Conservation (phyloP, 2,329 filamentous ascomycete species). For the Pseudogymnoascus sp. region DNA sequence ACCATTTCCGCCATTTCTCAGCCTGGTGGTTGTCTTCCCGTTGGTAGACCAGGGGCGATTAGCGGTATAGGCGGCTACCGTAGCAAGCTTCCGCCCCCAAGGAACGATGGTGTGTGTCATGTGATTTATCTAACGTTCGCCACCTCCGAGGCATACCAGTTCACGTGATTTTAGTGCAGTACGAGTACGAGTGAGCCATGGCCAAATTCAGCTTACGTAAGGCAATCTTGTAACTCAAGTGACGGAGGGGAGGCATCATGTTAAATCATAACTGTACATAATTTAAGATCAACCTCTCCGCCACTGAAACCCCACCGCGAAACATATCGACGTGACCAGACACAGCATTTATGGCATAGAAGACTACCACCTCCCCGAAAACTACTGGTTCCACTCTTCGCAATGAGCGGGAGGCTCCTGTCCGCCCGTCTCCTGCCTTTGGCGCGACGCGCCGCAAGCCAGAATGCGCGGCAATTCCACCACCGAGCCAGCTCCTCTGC, state of each 20-base stretch:
- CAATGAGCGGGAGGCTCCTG: conserved; percentile 47
- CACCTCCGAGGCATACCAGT: not conserved
- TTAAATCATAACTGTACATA: conserved; percentile 15
- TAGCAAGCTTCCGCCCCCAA: not conserved
- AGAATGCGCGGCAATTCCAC: conserved; percentile 53
- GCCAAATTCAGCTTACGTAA: not conserved
- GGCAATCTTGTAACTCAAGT: conserved; percentile 1
- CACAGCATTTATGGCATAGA: conserved; percentile 16
- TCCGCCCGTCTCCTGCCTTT: conserved; percentile 62
- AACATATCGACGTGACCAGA: not conserved
- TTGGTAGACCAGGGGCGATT: not conserved
- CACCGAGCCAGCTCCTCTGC: conserved; percentile 46
- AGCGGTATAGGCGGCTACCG: not conserved
- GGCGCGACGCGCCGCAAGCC: conserved; percentile 50
- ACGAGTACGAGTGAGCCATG: not conserved
- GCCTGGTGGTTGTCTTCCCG: not conserved
- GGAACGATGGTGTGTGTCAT: not conserved
- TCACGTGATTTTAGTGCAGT: not conserved
- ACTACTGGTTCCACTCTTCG: conserved; percentile 15
- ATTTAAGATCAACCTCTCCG: conserved; percentile 12
- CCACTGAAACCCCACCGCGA: conserved; percentile 4
- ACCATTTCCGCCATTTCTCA: not conserved
- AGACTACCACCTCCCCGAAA: conserved; percentile 10
- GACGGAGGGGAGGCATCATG: conserved; percentile 7
- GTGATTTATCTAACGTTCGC: not conserved